Percentiles rank a stretch among this genome's conserved stretches.
phyloP scores from a whole-genome alignment of 768 basidiomycete genomes.

The Phanerochaete carnosa region DNA sequence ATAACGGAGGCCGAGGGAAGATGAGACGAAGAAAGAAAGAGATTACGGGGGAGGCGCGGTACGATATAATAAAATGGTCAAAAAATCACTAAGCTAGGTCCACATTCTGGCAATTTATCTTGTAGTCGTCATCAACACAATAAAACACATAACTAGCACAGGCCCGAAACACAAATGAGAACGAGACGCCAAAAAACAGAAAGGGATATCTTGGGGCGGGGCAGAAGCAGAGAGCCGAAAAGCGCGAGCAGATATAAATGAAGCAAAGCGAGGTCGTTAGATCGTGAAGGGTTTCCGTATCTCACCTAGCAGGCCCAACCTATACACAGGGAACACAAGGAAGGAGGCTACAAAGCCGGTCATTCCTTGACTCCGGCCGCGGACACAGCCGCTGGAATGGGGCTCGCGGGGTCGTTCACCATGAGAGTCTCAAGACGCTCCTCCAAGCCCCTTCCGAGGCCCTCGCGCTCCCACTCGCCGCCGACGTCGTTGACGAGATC shows the following conservation, averaged over 20 bases:
- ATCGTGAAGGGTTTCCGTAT: not conserved
- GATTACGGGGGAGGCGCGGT: not conserved
- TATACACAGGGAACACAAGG: not conserved
- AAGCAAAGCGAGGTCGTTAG: not conserved
- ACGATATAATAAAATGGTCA: not conserved
- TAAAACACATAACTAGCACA: constrained; percentile 2
- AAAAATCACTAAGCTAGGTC: constrained; percentile 1
- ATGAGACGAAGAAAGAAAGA: not conserved
- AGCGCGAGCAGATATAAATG: not conserved
- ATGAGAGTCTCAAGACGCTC: constrained; percentile 71
- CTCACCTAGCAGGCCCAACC: not conserved
- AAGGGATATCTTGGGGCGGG: not conserved
- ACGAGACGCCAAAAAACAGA: not conserved
- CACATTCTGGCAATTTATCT: constrained; percentile 1
- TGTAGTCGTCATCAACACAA: not conserved
- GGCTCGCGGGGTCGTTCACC: constrained; percentile 7
- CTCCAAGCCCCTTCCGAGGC: constrained; percentile 77
- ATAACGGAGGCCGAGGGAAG: not conserved
- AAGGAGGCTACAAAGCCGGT: not conserved
- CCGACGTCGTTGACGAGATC: constrained; percentile 59
- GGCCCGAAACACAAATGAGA: not conserved
- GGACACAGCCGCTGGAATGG: not conserved
- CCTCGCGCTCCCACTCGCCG: constrained; percentile 87
- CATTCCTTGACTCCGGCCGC: not conserved
- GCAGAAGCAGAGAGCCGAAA: not conserved